These are phyloP conservation scores for Tripterygium wilfordii DNA, from an alignment of 177 flowering plant genomes.

Conservation along the genomic window DNA sequence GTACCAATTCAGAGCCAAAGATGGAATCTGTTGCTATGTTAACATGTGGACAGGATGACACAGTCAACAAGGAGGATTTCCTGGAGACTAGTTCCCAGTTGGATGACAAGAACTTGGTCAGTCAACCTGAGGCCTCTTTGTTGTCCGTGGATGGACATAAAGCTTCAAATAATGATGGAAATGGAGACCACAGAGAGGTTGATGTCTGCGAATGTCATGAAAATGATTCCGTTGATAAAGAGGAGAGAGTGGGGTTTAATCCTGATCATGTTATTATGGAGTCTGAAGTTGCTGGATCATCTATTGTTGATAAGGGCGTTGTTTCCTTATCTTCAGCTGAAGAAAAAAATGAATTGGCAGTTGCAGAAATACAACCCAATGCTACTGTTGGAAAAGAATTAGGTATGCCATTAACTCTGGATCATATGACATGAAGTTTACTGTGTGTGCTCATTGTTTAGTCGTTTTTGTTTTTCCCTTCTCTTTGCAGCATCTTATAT, in stretches of 20 bases:
- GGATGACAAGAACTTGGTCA: slow-evolving; percentile 7
- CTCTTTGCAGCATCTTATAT: slow-evolving; percentile 10
- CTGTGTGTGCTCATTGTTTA: neutral
- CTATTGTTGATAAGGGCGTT: no score
- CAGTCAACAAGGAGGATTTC: no score
- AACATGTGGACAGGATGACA: no score
- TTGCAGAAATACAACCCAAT: slow-evolving; percentile 9
- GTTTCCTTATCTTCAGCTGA: no score
- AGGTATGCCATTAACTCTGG: slow-evolving; percentile 17
- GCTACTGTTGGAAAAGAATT: slow-evolving; percentile 8
- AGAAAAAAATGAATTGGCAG: slow-evolving; percentile 4
- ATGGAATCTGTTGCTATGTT: no score
- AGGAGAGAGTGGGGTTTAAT: slow-evolving; percentile 14
- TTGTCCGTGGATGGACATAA: slow-evolving; percentile 9
- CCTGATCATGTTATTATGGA: slow-evolving; percentile 15
- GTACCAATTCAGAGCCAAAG: no score
- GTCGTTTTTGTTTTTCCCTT: neutral
- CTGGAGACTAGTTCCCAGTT: slow-evolving; percentile 9
- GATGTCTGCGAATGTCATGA: slow-evolving; percentile 9
- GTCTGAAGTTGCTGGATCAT: no score
- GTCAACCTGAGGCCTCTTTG: slow-evolving; percentile 14
- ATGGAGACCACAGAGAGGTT: slow-evolving; percentile 5
- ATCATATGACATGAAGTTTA: no score
- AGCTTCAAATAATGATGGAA: slow-evolving; percentile 10
- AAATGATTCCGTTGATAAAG: slow-evolving; percentile 16